Conservation (phyloP, 257 asterid species). For the Przewalskia tangutica region DNA sequence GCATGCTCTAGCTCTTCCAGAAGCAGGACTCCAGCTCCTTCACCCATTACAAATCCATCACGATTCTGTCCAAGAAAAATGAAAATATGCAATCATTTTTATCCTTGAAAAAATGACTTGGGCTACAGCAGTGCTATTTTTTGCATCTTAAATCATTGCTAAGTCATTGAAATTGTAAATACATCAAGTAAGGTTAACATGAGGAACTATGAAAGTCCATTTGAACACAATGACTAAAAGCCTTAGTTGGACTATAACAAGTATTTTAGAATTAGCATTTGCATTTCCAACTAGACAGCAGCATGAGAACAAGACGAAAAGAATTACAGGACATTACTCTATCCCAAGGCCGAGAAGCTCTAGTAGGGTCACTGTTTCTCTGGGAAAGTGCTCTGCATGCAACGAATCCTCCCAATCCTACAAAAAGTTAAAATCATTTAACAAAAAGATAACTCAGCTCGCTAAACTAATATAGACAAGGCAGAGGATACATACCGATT, state of each 20-base stretch:
- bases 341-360: slow-evolving; percentile 75
- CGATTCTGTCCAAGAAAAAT: slow-evolving; percentile 18
- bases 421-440: not conserved
- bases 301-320: not conserved
- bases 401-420: slow-evolving; percentile 53
- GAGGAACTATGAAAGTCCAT: not conserved
- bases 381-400: slow-evolving; percentile 70
- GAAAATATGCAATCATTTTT: not conserved
- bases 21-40: slow-evolving; percentile 47
- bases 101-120: not conserved
- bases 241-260: not conserved
- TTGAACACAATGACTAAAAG: not conserved
- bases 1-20: slow-evolving; percentile 46
- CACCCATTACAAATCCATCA: slow-evolving; percentile 47
- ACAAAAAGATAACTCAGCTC: not conserved
- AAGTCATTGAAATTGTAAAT: not conserved
- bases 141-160: not conserved
- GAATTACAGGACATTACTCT: slow-evolving; percentile 4
- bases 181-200: not conserved
- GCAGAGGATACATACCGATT: slow-evolving; percentile 12
- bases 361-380: slow-evolving; percentile 59
- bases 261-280: not conserved
- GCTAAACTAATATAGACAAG: not conserved
- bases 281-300: not conserved
- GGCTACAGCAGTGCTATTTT: not conserved